Evolutionary conservation across 768 basidiomycete species (phyloP).

Genomic region (Serendipita sp.): DNA sequence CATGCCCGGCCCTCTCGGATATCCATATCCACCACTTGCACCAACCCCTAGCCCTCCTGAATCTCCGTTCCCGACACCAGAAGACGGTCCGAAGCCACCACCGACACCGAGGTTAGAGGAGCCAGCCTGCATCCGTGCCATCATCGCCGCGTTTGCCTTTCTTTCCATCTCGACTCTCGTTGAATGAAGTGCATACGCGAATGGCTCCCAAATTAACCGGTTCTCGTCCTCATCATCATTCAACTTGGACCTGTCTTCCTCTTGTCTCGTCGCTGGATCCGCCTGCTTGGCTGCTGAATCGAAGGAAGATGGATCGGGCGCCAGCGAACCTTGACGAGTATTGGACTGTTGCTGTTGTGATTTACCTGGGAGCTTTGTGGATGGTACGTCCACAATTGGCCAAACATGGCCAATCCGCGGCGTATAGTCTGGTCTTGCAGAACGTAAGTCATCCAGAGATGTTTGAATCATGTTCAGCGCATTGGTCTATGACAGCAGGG

Average conservation of each 20-base stretch:
- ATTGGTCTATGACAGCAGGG: not conserved
- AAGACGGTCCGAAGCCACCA: not conserved
- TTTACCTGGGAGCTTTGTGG: not conserved
- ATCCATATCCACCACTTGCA: not conserved
- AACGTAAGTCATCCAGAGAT: conserved; percentile 57
- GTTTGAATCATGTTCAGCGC: conserved; percentile 31
- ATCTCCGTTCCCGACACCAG: not conserved
- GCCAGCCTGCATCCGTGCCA: not conserved
- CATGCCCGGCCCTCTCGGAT: not conserved
- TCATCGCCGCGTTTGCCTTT: not conserved
- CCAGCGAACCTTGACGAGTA: not conserved
- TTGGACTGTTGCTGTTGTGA: not conserved
- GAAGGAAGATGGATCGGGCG: not conserved
- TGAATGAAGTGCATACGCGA: not conserved
- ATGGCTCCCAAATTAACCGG: not conserved
- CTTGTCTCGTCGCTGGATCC: not conserved
- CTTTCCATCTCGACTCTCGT: not conserved
- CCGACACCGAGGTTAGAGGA: not conserved
- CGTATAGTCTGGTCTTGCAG: conserved; percentile 64
- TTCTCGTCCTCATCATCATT: not conserved
- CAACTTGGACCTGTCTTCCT: not conserved
- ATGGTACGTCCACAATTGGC: conserved; percentile 41
- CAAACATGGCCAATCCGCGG: conserved; percentile 72
- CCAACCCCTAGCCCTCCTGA: not conserved
- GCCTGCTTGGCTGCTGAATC: too few relatives aligned